phyloP scores from a whole-genome alignment of 2,329 filamentous ascomycete genomes.

The Cytospora piceicola region DNA sequence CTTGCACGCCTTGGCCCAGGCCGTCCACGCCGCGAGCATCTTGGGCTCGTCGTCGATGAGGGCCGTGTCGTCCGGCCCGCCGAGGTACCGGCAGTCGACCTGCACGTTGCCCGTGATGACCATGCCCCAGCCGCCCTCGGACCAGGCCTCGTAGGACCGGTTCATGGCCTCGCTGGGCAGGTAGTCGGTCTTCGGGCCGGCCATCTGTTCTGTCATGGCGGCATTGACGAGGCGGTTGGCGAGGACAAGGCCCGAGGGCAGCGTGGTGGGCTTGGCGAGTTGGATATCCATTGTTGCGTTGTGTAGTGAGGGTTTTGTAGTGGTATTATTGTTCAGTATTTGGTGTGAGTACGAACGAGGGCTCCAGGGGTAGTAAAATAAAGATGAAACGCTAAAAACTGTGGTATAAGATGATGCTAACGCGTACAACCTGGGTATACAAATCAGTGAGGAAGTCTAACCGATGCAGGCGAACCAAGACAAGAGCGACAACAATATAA shows the following conservation, averaged over 20 bases:
- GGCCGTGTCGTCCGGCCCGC: constrained; percentile 41
- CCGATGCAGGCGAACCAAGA: background rate
- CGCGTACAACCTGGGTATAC: background rate
- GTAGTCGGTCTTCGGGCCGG: constrained; percentile 41
- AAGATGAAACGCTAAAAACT: too few relatives aligned
- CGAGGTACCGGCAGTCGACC: constrained; percentile 46
- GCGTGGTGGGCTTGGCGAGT: constrained; percentile 48
- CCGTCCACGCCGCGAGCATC: constrained; percentile 44
- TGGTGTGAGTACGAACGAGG: background rate
- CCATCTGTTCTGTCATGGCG: constrained; percentile 53
- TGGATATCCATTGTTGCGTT: constrained; percentile 29
- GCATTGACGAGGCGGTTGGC: constrained; percentile 59
- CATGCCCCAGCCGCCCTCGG: constrained; percentile 56
- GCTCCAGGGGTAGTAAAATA: too few relatives aligned
- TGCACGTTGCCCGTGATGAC: constrained; percentile 56
- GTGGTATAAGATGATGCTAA: background rate
- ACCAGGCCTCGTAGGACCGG: constrained; percentile 57
- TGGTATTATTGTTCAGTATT: background rate
- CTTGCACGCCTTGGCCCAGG: constrained; percentile 54
- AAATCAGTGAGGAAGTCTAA: background rate
- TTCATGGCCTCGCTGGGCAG: constrained; percentile 47
- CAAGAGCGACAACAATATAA: background rate
- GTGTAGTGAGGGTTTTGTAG: too few relatives aligned
- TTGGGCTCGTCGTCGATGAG: constrained; percentile 38
- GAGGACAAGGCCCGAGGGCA: constrained; percentile 59